phyloP scores from a whole-genome alignment of 192 early-diverging fungal species.

The Coemansia sp. region DNA sequence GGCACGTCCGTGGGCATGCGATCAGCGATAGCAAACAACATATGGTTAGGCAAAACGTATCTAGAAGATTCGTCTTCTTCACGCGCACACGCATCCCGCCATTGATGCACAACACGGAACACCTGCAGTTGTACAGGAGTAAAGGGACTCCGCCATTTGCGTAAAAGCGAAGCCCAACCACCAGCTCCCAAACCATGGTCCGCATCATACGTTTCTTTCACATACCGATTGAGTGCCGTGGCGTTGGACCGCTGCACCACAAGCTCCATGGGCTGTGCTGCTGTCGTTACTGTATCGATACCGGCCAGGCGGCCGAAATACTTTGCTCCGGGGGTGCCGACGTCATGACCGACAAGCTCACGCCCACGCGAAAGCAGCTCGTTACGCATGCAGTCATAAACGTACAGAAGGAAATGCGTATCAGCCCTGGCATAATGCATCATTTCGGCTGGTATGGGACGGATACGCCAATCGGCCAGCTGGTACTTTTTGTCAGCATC shows the following conservation, averaged over 20 bases:
- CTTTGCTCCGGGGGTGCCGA: slow-evolving; percentile 21
- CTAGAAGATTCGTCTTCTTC: slow-evolving; percentile 89
- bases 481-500: slow-evolving; percentile 93
- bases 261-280: slow-evolving; percentile 32
- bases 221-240: slow-evolving; percentile 69
- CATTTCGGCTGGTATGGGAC: slow-evolving; percentile 94
- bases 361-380: slow-evolving; percentile 64
- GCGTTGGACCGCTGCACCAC: slow-evolving; percentile 64
- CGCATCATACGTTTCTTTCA: slow-evolving; percentile 85
- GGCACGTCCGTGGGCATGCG: slow-evolving; percentile 72
- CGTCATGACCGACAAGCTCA: slow-evolving; percentile 47
- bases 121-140: slow-evolving; percentile 70
- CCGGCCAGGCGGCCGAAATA: slow-evolving; percentile 47
- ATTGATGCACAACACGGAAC: slow-evolving; percentile 86
- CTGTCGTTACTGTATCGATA: slow-evolving; percentile 39
- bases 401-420: slow-evolving; percentile 94
- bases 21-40: slow-evolving; percentile 76
- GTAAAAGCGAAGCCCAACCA: slow-evolving; percentile 76
- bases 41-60: slow-evolving; percentile 90
- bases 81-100: slow-evolving; percentile 89
- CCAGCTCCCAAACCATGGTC: slow-evolving; percentile 72
- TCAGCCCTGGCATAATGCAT: slow-evolving; percentile 88
- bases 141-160: slow-evolving; percentile 65
- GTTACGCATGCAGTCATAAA: slow-evolving; percentile 90
- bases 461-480: slow-evolving; percentile 95